Base-by-base conservation (phyloP, 306 rosid species). In the Ormosia emarginata region DNA sequence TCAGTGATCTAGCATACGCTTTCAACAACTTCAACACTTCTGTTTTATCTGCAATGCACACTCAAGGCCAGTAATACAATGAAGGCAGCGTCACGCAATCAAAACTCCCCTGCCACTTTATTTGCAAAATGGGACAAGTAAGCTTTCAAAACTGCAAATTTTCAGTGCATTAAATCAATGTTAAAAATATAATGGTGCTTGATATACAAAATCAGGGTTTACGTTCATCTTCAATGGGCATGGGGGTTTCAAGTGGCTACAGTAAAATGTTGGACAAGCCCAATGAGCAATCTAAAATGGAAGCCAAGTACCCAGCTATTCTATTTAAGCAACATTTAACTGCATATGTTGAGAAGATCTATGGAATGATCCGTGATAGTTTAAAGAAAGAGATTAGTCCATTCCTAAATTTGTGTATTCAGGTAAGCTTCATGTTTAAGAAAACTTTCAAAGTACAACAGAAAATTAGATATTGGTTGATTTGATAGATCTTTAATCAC, bases 111-210 rank as follows among this genome's bases (percentile, higher is more conserved):
- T 3, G 79, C 94, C 63, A 84, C 93, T 64, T 76, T 94, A 80
- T 92, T 94, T 82, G 98, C 46, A 90, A 92, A 86, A 93, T 91
- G 93, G 97, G 94, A 85, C 90, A 88, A 79, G 98, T 93, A 85
- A 83, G 94, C 67, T 82, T 76, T 84, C 81, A 71, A 49, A 68
- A 58, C 71, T 67, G 50, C 39, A 73, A 81, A 65, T 17, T 13
- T 63, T 78, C 43, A 34, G 34, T 34, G 39, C 67, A 44, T 29
- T 11, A 11, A 67, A 75, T 80, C 57, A 43, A 34, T 74, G 7
- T 79, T 17, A 29, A 78, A 53, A 68, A 29, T 62, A 49, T 70
- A 85, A 63, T 11, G 55, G 37, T 37, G 68, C 41, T 80, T 68
- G 62, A 70, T 66, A 57, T 40, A 29, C 53, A 68, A 76, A 77